A percentile compares a stretch with the other conserved stretches of the same genome.
These are phyloP conservation scores for Thalassiosira oceanica DNA, from an alignment of 352 stramenopile genomes.

Conservation along the genomic window DNA sequence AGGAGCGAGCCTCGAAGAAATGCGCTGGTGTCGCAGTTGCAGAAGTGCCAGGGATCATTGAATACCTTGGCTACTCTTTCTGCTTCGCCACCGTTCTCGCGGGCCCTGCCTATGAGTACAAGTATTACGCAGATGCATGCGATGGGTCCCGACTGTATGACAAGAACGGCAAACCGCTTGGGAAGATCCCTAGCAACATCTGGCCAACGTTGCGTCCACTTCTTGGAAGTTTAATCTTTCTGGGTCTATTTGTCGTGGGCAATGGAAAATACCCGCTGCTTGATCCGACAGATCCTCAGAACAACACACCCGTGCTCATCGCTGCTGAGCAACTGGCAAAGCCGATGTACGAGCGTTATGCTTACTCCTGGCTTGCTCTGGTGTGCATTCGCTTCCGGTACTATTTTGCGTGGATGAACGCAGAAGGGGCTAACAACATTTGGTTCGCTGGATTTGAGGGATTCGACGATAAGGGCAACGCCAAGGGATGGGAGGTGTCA, in stretches of 20 bases:
- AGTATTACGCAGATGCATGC: constrained; percentile 86
- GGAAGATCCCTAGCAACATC: constrained; percentile 73
- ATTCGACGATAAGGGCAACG: constrained; percentile 86
- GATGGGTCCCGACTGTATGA: constrained; percentile 74
- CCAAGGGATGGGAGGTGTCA: constrained; percentile 90
- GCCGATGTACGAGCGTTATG: constrained; percentile 78
- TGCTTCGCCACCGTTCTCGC: constrained; percentile 94
- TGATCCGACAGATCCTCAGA: constrained; percentile 74
- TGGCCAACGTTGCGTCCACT: constrained; percentile 70
- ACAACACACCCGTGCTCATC: constrained; percentile 74
- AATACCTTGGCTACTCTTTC: constrained; percentile 96
- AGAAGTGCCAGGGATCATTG: constrained; percentile 87
- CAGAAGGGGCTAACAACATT: constrained; percentile 77
- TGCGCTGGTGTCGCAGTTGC: constrained; percentile 79
- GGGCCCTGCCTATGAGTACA: constrained; percentile 93
- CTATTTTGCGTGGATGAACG: constrained; percentile 95
- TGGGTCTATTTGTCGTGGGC: constrained; percentile 70
- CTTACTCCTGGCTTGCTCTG: constrained; percentile 87
- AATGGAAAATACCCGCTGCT: constrained; percentile 72
- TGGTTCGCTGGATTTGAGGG: constrained; percentile 90
- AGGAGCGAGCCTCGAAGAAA: constrained; percentile 69
- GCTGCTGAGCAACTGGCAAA: constrained; percentile 83
- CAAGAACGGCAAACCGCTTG: constrained; percentile 64
- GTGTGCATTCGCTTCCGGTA: constrained; percentile 92
- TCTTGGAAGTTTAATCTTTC: constrained; percentile 63